A percentile compares a stretch with the other conserved stretches of the same genome.
phyloP scores from a whole-genome alignment of 1,284 basidiomycete species.

The Erythrobasidium hasegawianum region DNA sequence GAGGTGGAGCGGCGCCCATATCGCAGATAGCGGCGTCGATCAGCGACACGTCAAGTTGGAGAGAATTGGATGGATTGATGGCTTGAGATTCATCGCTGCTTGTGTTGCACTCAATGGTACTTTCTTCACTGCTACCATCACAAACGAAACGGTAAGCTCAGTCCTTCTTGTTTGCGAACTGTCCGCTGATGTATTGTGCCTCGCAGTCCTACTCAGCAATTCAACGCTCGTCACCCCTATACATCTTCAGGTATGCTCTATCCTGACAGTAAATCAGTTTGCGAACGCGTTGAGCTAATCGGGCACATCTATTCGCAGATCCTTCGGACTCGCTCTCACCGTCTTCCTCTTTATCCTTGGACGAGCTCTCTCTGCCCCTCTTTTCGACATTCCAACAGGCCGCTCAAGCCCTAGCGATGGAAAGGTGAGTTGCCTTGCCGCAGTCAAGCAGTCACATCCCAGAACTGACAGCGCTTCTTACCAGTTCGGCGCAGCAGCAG shows the following conservation, averaged over 20 bases:
- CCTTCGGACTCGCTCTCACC: slow-evolving; percentile 46
- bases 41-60: slow-evolving; percentile 16
- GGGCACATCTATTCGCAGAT: slow-evolving; percentile 27
- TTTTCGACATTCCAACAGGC: slow-evolving; percentile 44
- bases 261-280: not conserved
- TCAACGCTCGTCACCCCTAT: slow-evolving; percentile 45
- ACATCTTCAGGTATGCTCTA: slow-evolving; percentile 44
- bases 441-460: not conserved
- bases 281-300: no score
- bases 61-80: slow-evolving; percentile 47
- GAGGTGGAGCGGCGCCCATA: slow-evolving; percentile 32
- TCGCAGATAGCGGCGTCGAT: slow-evolving; percentile 23
- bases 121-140: slow-evolving; percentile 45
- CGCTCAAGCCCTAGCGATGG: not conserved
- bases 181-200: not conserved
- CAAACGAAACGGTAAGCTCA: slow-evolving; percentile 35
- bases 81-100: slow-evolving; percentile 47
- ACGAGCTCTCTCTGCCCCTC: slow-evolving; percentile 45
- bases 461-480: slow-evolving; percentile 5
- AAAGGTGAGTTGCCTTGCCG: not conserved
- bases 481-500: slow-evolving; percentile 10
- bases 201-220: slow-evolving; percentile 43
- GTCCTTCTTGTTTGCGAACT: not conserved
- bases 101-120: slow-evolving; percentile 48
- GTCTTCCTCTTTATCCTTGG: slow-evolving; percentile 47